phyloP scores from a whole-genome alignment of 805 yeast species.

The Blastobotrys terrestris region DNA sequence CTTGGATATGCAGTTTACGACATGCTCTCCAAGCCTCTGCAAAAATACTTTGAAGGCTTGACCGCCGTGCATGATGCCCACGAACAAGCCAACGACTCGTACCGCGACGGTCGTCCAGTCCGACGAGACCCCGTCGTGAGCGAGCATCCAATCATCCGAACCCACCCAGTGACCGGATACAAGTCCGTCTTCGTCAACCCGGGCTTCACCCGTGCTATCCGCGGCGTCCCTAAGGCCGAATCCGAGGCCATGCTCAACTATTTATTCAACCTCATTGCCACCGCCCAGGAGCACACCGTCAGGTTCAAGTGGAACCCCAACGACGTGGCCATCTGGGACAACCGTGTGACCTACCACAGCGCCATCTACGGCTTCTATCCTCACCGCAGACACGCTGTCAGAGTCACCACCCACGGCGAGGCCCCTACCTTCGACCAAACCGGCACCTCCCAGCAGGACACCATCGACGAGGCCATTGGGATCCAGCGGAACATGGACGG shows the following conservation, averaged over 20 bases:
- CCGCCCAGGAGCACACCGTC: conserved; percentile 55
- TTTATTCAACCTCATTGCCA: conserved; percentile 47
- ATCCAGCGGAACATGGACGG: conserved; percentile 25
- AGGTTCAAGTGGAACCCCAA: conserved; percentile 66
- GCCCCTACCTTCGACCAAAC: conserved; percentile 40
- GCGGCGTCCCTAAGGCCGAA: conserved; percentile 65
- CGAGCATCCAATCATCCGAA: conserved; percentile 65
- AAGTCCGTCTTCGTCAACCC: conserved; percentile 56
- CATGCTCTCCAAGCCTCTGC: conserved; percentile 46
- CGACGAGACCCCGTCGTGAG: conserved; percentile 59
- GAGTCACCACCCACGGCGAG: conserved; percentile 72
- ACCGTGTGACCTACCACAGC: conserved; percentile 61
- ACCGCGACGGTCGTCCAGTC: conserved; percentile 52
- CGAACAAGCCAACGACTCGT: conserved; percentile 55
- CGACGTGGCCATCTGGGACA: conserved; percentile 72
- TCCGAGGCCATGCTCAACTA: conserved; percentile 52
- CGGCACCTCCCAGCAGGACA: conserved; percentile 24
- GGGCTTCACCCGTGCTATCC: conserved; percentile 56
- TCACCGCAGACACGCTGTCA: conserved; percentile 62
- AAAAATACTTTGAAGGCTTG: conserved; percentile 48
- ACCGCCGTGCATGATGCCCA: conserved; percentile 60
- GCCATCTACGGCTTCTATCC: conserved; percentile 72
- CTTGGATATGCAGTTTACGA: conserved; percentile 54
- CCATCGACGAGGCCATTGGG: conserved; percentile 24
- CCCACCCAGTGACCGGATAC: conserved; percentile 64